Percentiles rank a stretch among this genome's conserved stretches.
Evolutionary conservation across 805 yeast genomes (phyloP).

Genomic region (Starmerella apicola): DNA sequence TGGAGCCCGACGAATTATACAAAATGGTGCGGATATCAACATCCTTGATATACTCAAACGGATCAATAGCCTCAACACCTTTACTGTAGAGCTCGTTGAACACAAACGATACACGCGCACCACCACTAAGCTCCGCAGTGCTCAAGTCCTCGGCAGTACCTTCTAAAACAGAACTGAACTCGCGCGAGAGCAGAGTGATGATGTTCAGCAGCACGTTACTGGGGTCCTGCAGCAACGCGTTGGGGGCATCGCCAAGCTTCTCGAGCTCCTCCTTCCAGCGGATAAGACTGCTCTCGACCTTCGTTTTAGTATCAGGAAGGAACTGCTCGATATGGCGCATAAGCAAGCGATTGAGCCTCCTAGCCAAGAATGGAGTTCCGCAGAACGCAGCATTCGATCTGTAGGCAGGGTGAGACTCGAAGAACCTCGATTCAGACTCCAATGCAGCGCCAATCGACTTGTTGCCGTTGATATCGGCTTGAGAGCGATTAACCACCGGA

Average conservation of each 20-base stretch:
- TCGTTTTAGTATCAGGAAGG: constrained; percentile 83
- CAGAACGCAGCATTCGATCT: constrained; percentile 89
- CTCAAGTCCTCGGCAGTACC: constrained; percentile 88
- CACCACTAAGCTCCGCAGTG: constrained; percentile 86
- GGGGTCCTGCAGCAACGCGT: constrained; percentile 43
- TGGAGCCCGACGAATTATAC: constrained; percentile 92
- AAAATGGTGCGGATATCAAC: constrained; percentile 91
- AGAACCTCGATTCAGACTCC: constrained; percentile 63
- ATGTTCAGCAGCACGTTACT: constrained; percentile 78
- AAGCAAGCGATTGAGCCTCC: constrained; percentile 75
- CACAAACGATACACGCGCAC: constrained; percentile 93
- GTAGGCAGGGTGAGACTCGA: constrained; percentile 83
- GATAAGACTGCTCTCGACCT: constrained; percentile 72
- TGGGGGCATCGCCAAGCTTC: constrained; percentile 72
- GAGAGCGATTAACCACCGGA: constrained; percentile 95
- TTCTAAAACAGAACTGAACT: constrained; percentile 77
- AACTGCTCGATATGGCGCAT: constrained; percentile 81
- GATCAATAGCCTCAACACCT: constrained; percentile 84
- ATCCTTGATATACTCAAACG: constrained; percentile 91
- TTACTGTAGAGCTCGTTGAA: constrained; percentile 92
- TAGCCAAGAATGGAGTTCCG: constrained; percentile 96
- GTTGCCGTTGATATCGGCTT: constrained; percentile 80
- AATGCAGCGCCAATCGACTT: constrained; percentile 84
- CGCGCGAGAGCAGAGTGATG: constrained; percentile 86
- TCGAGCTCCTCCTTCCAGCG: constrained; percentile 72